phyloP scores from a whole-genome alignment of 306 rosid genomes.

The Sicyos baderoa region DNA sequence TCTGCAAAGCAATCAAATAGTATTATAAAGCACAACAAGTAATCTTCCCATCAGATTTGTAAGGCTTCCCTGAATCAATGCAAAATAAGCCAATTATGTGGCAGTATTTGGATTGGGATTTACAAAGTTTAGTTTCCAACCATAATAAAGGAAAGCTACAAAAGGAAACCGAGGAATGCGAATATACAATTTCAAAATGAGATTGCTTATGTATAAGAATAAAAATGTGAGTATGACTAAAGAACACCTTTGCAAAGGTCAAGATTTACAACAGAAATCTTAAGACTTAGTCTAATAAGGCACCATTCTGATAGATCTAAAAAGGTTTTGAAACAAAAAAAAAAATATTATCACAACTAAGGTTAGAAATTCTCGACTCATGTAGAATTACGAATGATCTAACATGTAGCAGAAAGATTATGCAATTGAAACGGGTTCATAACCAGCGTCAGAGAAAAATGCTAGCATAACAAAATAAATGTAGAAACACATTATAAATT shows the following conservation, averaged over 20 bases:
- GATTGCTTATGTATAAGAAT: not conserved
- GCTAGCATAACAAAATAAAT: conserved; percentile 12
- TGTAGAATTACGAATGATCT: not conserved
- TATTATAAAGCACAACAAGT: not conserved
- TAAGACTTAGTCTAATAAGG: not conserved
- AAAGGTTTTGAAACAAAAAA: too few species aligned
- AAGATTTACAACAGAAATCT: not conserved
- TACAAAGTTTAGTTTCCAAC: too few species aligned
- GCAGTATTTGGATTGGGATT: too few species aligned
- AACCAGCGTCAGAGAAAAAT: not conserved
- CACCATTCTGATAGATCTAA: not conserved
- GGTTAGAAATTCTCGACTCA: not conserved
- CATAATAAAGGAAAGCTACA: not conserved
- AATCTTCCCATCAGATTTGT: too few species aligned
- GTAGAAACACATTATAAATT: conserved; percentile 17
- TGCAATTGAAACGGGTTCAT: conserved; percentile 11
- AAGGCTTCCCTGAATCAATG: too few species aligned
- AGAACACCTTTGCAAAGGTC: not conserved
- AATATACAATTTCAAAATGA: not conserved
- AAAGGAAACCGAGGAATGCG: not conserved
- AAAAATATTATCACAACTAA: not conserved
- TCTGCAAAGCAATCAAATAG: conserved; percentile 16
- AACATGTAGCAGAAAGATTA: not conserved
- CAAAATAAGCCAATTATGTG: too few species aligned
- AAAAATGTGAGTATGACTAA: not conserved